Evolutionary conservation across 1,139 yeast genomes (phyloP).

Genomic region (Kluyveromyces sp.): DNA sequence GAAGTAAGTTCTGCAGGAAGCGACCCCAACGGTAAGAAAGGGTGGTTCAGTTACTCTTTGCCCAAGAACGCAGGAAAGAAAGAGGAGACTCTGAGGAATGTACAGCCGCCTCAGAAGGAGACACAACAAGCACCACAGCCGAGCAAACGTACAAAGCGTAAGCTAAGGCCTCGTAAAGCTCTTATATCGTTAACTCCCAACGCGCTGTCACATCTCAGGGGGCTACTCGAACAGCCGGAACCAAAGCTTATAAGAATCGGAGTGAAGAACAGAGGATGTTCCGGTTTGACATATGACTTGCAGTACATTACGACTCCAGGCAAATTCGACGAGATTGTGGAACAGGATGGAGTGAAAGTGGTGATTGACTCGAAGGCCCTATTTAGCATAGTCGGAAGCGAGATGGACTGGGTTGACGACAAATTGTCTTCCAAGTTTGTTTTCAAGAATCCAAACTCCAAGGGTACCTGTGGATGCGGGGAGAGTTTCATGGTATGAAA

Average conservation of each 20-base stretch:
- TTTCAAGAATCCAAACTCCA: slow-evolving; percentile 89
- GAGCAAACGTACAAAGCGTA: slow-evolving; percentile 51
- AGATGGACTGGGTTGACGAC: slow-evolving; percentile 98
- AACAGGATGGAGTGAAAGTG: slow-evolving; percentile 89
- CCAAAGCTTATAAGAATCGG: slow-evolving; percentile 90
- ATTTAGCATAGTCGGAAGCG: slow-evolving; percentile 91
- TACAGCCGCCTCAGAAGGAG: slow-evolving; percentile 8
- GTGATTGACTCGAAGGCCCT: slow-evolving; percentile 92
- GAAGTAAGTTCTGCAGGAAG: neutral
- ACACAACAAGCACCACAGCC: slow-evolving; percentile 25
- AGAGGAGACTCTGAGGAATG: slow-evolving; percentile 15
- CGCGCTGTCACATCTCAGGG: slow-evolving; percentile 66
- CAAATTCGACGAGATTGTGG: slow-evolving; percentile 86
- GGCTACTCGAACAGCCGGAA: slow-evolving; percentile 66
- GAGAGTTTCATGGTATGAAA: slow-evolving; percentile 89
- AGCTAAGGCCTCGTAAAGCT: slow-evolving; percentile 79
- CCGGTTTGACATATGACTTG: slow-evolving; percentile 85
- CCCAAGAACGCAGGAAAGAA: slow-evolving; percentile 21
- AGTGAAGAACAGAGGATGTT: slow-evolving; percentile 93
- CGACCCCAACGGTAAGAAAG: slow-evolving; percentile 8
- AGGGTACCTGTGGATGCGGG: slow-evolving; percentile 98
- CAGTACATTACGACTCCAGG: slow-evolving; percentile 88
- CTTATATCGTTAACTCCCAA: slow-evolving; percentile 69
- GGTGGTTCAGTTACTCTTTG: slow-evolving; percentile 28
- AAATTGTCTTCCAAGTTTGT: slow-evolving; percentile 83